Evolutionary conservation across 2,329 filamentous ascomycete genomes (phyloP), one percentile per base, ranked within the genome.

Genomic region (Alternaria ventricosa): DNA sequence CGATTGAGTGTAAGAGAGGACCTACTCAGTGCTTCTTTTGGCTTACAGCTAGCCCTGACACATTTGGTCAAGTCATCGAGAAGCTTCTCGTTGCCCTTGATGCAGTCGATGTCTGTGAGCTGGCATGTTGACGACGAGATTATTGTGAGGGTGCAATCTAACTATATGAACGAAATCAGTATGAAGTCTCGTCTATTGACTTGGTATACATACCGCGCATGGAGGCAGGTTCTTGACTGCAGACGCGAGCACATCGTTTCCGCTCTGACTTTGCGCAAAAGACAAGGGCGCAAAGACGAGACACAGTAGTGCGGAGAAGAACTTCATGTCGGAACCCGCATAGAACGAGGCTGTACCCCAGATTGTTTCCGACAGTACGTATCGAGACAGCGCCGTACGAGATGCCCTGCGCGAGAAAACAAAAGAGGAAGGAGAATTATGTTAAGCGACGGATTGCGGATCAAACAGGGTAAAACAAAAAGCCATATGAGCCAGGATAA

Each of bases 21-120:
- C 73, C 23, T 71, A 76, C 74, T 70, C 15, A 77, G 58, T 15
- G 71, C 57, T 36, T 78, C 71, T 36, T 63, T 71, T 47, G 75
- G 61, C 1, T 67, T 74, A 51, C 73, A 78, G 46, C 46, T 65
- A 1, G 30, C 36, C 44, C 68, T 61, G 4, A 77, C 70, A 46
- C 74, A 77, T n/a, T 18, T 44, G 12, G 33, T 64, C 47, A 76
- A 66, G 15, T 67, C 46, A 6, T 60, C 51, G 3, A 67, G 63
- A 11, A 76, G 60, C 25, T 60, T 41, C 18, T 62, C 50, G 50
- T 76, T 69, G n/a, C 50, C 51, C 20, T 65, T 58, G 20, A 75
- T 72, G 61, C 75, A 77, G 7, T 61, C 61, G 23, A 71, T 66
- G 43, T 76, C 71, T 4, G 73, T 68, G 30, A 75, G 55, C 13